Evolutionary conservation across 73 alveolate species (phyloP).

Genomic region (Tetrahymena borealis): DNA sequence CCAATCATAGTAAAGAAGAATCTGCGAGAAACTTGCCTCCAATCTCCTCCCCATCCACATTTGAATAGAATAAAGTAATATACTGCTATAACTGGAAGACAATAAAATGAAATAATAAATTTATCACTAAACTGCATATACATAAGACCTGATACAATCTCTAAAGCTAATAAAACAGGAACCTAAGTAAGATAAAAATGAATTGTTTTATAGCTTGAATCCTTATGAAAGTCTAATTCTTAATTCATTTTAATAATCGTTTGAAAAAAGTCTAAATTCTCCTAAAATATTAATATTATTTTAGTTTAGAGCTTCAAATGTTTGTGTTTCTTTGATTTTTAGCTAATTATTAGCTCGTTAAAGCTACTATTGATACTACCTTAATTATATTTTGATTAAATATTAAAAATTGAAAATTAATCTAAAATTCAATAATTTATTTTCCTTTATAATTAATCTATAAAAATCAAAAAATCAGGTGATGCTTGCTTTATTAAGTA

Average conservation of each 20-base stretch:
- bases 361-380: no score
- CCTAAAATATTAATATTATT: no score
- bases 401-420: no score
- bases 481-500: no score
- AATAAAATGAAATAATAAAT: not conserved
- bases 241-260: not conserved
- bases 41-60: not conserved
- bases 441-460: no score
- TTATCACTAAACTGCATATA: not conserved
- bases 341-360: no score
- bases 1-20: not conserved
- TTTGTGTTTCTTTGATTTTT: no score
- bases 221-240: not conserved
- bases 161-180: not conserved
- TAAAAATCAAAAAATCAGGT: no score
- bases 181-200: not conserved
- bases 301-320: no score
- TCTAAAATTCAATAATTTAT: no score
- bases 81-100: not conserved
- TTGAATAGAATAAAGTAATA: not conserved
- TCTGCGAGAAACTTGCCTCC: not conserved
- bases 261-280: no score
- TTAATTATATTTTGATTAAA: no score
- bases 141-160: not conserved
- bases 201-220: not conserved